phyloP scores from a whole-genome alignment of 441 rosid species.

The Eutrema salsugineum region DNA sequence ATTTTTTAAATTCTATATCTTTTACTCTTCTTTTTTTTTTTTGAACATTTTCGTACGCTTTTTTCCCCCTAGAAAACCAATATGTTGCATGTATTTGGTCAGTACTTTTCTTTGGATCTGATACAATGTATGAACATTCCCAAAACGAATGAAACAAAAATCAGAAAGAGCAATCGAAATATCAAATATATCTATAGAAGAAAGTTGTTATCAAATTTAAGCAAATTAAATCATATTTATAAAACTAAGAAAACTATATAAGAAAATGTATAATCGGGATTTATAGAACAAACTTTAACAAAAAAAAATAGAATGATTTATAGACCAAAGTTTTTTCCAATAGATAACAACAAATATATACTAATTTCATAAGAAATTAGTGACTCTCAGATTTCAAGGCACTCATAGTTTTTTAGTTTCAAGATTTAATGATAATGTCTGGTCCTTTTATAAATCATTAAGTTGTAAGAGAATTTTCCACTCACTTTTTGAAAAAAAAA shows the following conservation, averaged over 20 bases:
- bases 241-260: neutral
- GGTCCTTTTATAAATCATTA: constrained; percentile 31
- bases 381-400: constrained; percentile 20
- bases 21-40: neutral
- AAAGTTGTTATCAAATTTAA: neutral
- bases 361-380: constrained; percentile 13
- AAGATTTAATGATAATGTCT: constrained; percentile 30
- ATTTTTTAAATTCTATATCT: neutral
- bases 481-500: too few species aligned
- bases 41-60: neutral
- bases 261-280: neutral
- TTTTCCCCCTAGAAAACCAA: constrained; percentile 15
- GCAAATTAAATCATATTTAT: neutral
- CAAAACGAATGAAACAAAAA: neutral
- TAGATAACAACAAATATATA: neutral
- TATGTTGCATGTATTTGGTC: constrained; percentile 23
- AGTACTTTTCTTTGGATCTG: neutral
- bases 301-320: too few species aligned
- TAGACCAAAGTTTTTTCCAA: neutral
- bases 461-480: constrained; percentile 17
- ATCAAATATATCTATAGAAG: neutral
- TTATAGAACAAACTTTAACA: neutral
- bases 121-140: neutral
- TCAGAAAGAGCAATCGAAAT: neutral
- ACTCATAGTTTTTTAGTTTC: constrained; percentile 26